Evolutionary conservation across 2,329 filamentous ascomycete genomes (phyloP).

Genomic region (Cercospora nicotianae): DNA sequence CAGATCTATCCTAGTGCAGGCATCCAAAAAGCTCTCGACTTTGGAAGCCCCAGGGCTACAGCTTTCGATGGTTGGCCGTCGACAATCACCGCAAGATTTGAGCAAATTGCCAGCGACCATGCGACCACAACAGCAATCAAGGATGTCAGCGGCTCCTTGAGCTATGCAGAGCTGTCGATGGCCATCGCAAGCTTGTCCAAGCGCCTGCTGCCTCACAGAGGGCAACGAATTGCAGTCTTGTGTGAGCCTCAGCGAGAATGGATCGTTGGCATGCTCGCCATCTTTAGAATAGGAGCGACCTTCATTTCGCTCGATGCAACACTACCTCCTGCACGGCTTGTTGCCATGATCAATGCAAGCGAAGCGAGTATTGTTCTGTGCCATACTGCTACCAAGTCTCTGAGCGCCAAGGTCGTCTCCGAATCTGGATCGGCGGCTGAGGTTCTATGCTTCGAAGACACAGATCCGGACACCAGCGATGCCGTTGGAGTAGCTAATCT

Average conservation of each 20-base stretch:
- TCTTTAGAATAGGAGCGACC: constrained; percentile 13
- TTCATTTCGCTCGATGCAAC: constrained; percentile 25
- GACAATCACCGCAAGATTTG: constrained; percentile 20
- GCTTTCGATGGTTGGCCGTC: constrained; percentile 15
- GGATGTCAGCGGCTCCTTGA: constrained; percentile 14
- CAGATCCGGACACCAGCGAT: neutral
- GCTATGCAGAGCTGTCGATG: constrained; percentile 17
- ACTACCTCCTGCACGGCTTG: constrained; percentile 16
- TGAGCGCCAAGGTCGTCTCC: neutral
- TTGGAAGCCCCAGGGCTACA: constrained; percentile 4
- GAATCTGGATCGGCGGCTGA: constrained; percentile 1
- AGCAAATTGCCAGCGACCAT: constrained; percentile 3
- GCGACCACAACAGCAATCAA: constrained; percentile 9
- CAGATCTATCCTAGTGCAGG: constrained; percentile 14
- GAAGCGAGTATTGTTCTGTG: constrained; percentile 18
- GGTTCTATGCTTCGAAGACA: constrained; percentile 15
- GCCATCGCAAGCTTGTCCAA: constrained; percentile 4
- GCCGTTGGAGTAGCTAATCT: constrained; percentile 2
- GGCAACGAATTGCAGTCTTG: constrained; percentile 18
- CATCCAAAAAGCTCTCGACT: constrained; percentile 16
- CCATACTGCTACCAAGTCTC: constrained; percentile 11
- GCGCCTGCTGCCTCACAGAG: constrained; percentile 10
- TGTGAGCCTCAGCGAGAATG: constrained; percentile 19
- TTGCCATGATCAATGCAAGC: constrained; percentile 18
- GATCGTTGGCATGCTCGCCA: constrained; percentile 20